Conservation (phyloP, 208 protist species). For the Crithidia fasciculata region DNA sequence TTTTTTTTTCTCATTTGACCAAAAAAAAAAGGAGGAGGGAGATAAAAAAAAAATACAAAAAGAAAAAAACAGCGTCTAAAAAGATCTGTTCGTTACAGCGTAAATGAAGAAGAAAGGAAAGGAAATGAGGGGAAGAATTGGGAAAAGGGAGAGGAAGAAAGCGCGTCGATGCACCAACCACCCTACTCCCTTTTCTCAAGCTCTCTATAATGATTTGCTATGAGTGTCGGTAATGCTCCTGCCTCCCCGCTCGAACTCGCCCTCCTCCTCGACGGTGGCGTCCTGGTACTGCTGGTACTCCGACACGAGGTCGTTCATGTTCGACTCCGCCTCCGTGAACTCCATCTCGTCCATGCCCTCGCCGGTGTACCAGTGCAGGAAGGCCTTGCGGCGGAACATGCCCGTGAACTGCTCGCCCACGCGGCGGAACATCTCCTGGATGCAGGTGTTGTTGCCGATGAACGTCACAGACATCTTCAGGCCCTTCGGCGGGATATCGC, state of each 20-base stretch:
- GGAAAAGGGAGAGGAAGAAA: conserved; percentile 4
- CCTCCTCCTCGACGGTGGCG: conserved; percentile 87
- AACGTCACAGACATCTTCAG: conserved; percentile 95
- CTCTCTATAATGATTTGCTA: too few species aligned
- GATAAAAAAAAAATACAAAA: neutral
- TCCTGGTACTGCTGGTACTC: conserved; percentile 96
- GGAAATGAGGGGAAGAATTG: neutral
- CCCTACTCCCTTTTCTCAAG: neutral
- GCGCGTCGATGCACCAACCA: neutral
- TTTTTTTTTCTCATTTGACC: neutral
- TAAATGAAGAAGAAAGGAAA: conserved; percentile 1
- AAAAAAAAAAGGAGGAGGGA: neutral
- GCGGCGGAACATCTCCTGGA: conserved; percentile 94
- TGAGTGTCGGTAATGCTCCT: conserved; percentile 62
- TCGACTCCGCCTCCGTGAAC: conserved; percentile 92
- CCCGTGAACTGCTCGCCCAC: conserved; percentile 96
- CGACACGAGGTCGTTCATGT: conserved; percentile 93
- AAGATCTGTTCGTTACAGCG: conserved; percentile 5
- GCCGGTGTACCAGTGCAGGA: conserved; percentile 99
- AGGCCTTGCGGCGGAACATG: conserved; percentile 99
- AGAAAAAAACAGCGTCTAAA: conserved; percentile 8
- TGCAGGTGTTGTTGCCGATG: conserved; percentile 95
- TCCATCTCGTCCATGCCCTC: conserved; percentile 93
- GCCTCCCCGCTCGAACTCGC: conserved; percentile 65
- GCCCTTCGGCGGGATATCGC: conserved; percentile 92